phyloP scores from a whole-genome alignment of 345 rosid genomes.

The Arabis alpina region DNA sequence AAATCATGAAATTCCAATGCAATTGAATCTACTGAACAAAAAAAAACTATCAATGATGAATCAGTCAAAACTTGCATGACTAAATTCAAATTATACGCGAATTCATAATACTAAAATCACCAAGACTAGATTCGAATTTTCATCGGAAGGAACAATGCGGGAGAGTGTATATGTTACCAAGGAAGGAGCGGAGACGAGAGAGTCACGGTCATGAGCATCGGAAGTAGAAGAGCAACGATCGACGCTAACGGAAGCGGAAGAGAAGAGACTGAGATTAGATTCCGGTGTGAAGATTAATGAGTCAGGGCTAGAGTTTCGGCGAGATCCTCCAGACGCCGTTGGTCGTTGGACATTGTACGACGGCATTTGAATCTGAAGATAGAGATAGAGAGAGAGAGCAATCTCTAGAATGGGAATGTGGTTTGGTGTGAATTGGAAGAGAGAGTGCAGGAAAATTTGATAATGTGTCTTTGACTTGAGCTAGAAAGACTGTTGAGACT shows the following conservation, averaged over 20 bases:
- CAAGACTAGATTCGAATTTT: conserved; percentile 25
- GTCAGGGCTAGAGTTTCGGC: conserved; percentile 82
- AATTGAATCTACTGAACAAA: conserved; percentile 8
- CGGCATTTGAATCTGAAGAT: conserved; percentile 36
- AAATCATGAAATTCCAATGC: background rate
- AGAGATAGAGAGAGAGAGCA: conserved; percentile 13
- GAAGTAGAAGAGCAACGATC: conserved; percentile 91
- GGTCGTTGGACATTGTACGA: conserved; percentile 44
- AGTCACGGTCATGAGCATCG: conserved; percentile 75
- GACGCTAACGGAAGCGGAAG: conserved; percentile 90
- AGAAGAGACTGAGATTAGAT: conserved; percentile 79
- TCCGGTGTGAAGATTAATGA: conserved; percentile 82
- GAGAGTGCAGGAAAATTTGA: conserved; percentile 8
- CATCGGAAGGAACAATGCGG: conserved; percentile 11
- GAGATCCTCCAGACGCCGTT: conserved; percentile 46
- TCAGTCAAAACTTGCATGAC: conserved; percentile 32
- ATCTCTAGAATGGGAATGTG: conserved; percentile 7
- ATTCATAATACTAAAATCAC: background rate
- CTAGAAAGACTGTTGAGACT: background rate
- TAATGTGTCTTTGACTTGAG: conserved; percentile 29
- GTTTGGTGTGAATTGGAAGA: conserved; percentile 25
- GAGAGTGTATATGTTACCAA: conserved; percentile 45
- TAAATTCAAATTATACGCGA: background rate
- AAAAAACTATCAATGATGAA: background rate
- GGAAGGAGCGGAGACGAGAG: conserved; percentile 69